phyloP scores from a whole-genome alignment of 768 basidiomycete genomes.

The Mycena indigotica region DNA sequence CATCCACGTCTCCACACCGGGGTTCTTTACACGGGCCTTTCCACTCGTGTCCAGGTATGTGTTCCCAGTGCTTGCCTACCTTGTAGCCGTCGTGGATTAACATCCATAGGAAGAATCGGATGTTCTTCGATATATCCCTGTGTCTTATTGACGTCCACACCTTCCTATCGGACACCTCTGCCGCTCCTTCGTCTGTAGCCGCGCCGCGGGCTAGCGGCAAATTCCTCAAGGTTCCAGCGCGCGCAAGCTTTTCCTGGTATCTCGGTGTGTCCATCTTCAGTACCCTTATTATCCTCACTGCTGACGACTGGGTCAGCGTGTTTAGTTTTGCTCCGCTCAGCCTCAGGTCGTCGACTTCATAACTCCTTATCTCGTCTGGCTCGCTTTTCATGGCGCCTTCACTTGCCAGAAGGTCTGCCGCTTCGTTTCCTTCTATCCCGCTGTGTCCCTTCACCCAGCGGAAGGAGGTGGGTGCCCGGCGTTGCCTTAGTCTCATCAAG shows the following conservation, averaged over 20 bases:
- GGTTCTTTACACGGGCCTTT: neutral
- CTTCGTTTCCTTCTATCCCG: conserved; percentile 24
- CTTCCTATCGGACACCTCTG: neutral
- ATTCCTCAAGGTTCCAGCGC: neutral
- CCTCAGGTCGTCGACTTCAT: neutral
- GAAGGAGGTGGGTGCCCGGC: conserved; percentile 24
- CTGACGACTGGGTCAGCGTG: conserved; percentile 17
- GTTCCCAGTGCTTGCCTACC: conserved; percentile 4
- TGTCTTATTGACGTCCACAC: neutral
- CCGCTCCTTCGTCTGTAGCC: neutral
- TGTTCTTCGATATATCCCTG: neutral
- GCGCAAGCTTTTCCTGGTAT: neutral
- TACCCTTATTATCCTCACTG: neutral
- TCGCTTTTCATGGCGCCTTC: conserved; percentile 15
- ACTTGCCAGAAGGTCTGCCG: conserved; percentile 25
- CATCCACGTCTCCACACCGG: conserved; percentile 4
- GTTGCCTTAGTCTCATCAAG: conserved; percentile 4
- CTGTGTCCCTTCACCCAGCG: conserved; percentile 31
- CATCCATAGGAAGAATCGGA: conserved; percentile 1
- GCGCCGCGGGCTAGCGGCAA: neutral
- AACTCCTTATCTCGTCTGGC: conserved; percentile 8
- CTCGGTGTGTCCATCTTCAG: neutral
- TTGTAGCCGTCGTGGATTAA: conserved; percentile 6
- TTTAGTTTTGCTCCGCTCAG: conserved; percentile 21
- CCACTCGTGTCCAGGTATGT: conserved; percentile 5